Base-by-base conservation (phyloP, 257 asterid species). In the Echium plantagineum region DNA sequence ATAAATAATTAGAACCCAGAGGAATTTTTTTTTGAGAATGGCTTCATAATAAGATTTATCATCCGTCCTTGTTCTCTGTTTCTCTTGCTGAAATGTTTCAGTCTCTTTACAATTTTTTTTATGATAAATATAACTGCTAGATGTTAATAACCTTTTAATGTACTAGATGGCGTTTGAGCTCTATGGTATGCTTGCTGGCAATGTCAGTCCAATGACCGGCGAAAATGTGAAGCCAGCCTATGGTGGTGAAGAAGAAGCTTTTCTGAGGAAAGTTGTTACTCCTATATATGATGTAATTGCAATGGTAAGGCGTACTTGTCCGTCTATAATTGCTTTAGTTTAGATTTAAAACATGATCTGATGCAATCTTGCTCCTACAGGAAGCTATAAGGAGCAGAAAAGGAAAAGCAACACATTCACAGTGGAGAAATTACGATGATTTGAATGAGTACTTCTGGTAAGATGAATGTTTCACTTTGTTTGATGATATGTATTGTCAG, bases 191-290 rank as follows among this genome's bases (percentile, higher is more conserved):
- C 97, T 93, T 55, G 95, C 97, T 65, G 97, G 97, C 71, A 93
- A 89, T 81, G 98, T 93, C 58, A 93, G 98, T 72, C 90, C 96
- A 51, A 86, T 76, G 90, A 93, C 97, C 6, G 98, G 98, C 10
- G 98, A 93, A 78, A 84, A 93, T 78, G 94, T 93, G 71, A 93
- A 93, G 81, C 98, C 97, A 57, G 97, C 98, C 54, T 93, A 93
- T 74, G 98, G 98, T 68, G 98, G 97, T 66, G 97, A 89, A 70
- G 97, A 93, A 73, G 98, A 93, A 80, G 96, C 95, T 71, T 93
- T 89, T 71, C 75, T 93, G 61, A 76, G 67, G 63, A 84, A 89
- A 81, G 94, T 93, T 63, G 94, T 93, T 49, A 86, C 97, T 67
- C 98, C 98, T 58, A 93, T 93, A 66, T 89, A 93, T 86, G 81